These are phyloP conservation scores for Rosa hybrid DNA, from an alignment of 331 rosid species.

Conservation along the genomic window DNA sequence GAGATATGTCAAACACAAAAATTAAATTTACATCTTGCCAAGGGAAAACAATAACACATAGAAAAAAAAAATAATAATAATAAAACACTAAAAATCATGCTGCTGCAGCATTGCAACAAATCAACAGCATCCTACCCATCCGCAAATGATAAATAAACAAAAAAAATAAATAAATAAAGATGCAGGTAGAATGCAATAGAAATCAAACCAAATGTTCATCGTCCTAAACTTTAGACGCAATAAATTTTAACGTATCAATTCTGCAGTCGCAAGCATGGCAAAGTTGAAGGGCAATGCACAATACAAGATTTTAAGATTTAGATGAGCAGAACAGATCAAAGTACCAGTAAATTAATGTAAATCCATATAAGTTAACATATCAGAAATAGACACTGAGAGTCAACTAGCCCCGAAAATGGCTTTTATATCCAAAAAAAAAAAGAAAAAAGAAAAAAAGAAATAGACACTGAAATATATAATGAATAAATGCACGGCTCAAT, in stretches of 20 bases:
- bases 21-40: neutral
- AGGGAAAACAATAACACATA: neutral
- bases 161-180: neutral
- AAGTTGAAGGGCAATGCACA: neutral
- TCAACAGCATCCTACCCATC: neutral
- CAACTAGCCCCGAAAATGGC: too few relatives aligned
- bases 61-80: too few relatives aligned
- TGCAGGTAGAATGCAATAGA: neutral
- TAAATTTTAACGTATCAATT: neutral
- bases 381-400: too few relatives aligned
- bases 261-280: neutral
- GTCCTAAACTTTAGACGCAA: neutral
- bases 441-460: too few relatives aligned
- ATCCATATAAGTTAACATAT: too few relatives aligned
- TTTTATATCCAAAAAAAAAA: too few relatives aligned
- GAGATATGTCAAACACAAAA: constrained; percentile 15
- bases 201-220: neutral
- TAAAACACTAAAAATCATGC: neutral
- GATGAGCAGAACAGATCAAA: too few relatives aligned
- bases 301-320: neutral
- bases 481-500: neutral
- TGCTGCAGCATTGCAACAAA: neutral
- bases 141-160: neutral
- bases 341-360: too few relatives aligned
- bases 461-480: neutral